Conservation (phyloP, 768 basidiomycete species). For the Tephrocybe sp. region DNA sequence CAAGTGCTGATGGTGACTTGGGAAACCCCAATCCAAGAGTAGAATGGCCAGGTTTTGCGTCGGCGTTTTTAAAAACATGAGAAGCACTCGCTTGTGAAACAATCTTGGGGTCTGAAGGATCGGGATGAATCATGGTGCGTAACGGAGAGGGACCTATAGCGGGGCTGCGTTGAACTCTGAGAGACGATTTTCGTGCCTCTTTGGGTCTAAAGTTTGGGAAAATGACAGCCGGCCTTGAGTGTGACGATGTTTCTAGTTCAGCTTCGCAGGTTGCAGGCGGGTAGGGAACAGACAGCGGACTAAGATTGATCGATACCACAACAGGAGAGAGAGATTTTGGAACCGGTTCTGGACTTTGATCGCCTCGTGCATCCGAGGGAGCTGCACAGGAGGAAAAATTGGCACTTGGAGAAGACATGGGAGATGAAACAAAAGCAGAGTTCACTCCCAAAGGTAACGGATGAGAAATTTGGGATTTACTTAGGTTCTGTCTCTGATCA, state of each 20-base stretch:
- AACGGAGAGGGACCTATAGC: slow-evolving; percentile 44
- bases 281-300: slow-evolving; percentile 7
- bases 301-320: slow-evolving; percentile 6
- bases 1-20: neutral
- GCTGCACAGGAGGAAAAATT: neutral
- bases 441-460: slow-evolving; percentile 24
- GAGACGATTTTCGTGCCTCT: slow-evolving; percentile 13
- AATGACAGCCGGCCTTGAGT: neutral
- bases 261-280: neutral
- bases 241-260: neutral
- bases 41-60: slow-evolving; percentile 8
- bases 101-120: slow-evolving; percentile 19
- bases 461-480: slow-evolving; percentile 23
- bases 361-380: neutral
- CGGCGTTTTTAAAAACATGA: slow-evolving; percentile 1
- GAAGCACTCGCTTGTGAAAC: slow-evolving; percentile 3
- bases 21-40: slow-evolving; percentile 19
- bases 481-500: neutral
- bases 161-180: slow-evolving; percentile 33
- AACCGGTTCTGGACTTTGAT: neutral
- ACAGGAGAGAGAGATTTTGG: slow-evolving; percentile 8
- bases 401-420: neutral
- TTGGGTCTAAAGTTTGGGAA: slow-evolving; percentile 13
- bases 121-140: slow-evolving; percentile 40
- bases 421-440: neutral